Base-by-base conservation (phyloP, 495 filamentous ascomycete species). In the Thermothielavioides terrestris region DNA sequence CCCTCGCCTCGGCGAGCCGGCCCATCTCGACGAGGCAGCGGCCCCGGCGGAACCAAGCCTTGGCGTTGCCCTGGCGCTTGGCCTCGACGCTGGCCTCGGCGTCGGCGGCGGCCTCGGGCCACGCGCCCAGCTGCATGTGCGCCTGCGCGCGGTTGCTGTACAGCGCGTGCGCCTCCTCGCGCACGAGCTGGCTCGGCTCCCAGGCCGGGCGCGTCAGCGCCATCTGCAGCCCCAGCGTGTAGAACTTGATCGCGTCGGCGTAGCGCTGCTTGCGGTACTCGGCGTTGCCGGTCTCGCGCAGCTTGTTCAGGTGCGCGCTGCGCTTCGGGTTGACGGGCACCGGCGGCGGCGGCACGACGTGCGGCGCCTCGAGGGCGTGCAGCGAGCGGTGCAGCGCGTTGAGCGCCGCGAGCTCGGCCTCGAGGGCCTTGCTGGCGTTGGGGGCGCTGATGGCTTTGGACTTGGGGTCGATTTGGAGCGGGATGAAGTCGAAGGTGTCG, bases 111-210 rank as follows among this genome's bases (percentile, higher is more conserved):
- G 76, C 92, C 74, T 92, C 88, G 5, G 85, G 71, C 89, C 90
- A 98, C 37, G 75, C 72, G 67, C 77, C 74, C 64, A 82, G 62
- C 2, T 76, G 82, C 82, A 96, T 94, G 57, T 89, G 76, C 52
- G 88, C 87, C 78, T 96, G 89, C 40, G 89, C 89, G 18, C 94
- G 78, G 65, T 96, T 95, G 43, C 81, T 77, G 66, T 86, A 94
- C 55, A 97, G 67, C 1, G 74, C 77, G 12, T 83, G 73, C 17
- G 89, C 68, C 67, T 98, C 92, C 54, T 97, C 92, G 23, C 88
- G 71, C 43, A 90, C 83, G 3, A 96, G 71, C 7, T 79, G 77
- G 2, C 77, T 70, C 0, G 91, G 90, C 61, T 98, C 94, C 92
- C 92, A 98, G 1, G 71, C 65, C 2, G 92, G 91, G 3, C 92